phyloP scores from a whole-genome alignment of 352 stramenopile species.

The Phytopythium helicoides region DNA sequence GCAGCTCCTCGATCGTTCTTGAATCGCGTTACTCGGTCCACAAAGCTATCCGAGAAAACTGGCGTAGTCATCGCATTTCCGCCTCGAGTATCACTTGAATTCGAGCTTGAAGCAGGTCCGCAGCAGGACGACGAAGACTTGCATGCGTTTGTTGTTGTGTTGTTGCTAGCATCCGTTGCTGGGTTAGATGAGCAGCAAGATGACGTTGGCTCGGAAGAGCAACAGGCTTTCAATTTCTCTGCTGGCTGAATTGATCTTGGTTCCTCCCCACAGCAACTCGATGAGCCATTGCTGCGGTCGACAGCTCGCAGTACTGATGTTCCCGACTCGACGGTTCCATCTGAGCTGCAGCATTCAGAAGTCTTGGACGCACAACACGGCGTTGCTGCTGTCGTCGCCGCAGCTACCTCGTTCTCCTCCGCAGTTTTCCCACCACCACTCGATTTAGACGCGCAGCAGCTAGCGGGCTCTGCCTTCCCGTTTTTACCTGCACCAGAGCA shows the following conservation, averaged over 20 bases:
- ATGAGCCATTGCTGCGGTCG: neutral
- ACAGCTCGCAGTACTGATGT: neutral
- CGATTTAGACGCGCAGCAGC: neutral
- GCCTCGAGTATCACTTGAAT: no score
- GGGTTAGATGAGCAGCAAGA: constrained; percentile 3
- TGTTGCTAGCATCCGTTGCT: neutral
- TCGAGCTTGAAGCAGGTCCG: no score
- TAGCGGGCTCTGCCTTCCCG: neutral
- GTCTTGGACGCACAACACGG: constrained; percentile 7
- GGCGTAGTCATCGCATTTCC: no score
- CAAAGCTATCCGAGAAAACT: constrained; percentile 27
- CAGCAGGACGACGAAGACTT: no score
- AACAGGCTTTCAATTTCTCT: neutral
- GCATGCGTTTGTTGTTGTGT: no score
- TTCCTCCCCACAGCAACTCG: neutral
- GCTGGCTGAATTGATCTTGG: neutral
- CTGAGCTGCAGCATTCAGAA: neutral
- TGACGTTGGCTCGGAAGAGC: neutral
- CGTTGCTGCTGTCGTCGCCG: neutral
- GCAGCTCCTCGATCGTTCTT: constrained; percentile 25
- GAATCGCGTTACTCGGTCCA: constrained; percentile 40
- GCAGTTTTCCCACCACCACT: neutral
- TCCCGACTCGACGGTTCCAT: neutral
- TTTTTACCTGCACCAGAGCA: neutral
- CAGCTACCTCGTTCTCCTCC: neutral